Evolutionary conservation across 2,329 filamentous ascomycete genomes (phyloP), one percentile per base, ranked within the genome.

Genomic region (Colletotrichum tabaci): DNA sequence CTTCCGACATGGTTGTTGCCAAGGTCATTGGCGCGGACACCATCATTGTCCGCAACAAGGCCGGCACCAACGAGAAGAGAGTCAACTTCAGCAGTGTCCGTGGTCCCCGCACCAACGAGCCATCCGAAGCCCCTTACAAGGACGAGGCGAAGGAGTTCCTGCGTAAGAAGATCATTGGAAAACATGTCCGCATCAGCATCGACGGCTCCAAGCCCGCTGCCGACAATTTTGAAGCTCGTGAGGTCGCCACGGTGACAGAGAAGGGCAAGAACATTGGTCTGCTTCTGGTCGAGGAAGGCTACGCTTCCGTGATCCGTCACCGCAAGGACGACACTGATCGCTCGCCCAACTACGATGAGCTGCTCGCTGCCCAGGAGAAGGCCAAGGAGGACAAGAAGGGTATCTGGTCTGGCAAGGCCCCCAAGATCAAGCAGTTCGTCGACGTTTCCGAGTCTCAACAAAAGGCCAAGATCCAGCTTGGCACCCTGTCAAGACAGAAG

Each of bases 121-220:
- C 94, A 23, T 92, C 94, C 68, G 96, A 98, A 82, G 89, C 94
- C 50, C 94, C 95, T 0, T 99, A 96, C 86, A 89, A 91, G 75
- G 93, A 96, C 15, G 96, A 98, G 79, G 96, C 96, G 42, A 99
- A 99, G 86, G 96, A 99, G 80, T 98, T 96, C 80, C 82, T 98
- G 74, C 92, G 96, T 66, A 98, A 98, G 87, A 94, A 92, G 81
- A 83, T 98, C 42, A 99, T 99, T 78, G 96, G 95, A 73, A 99
- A 99, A 87, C 94, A 98, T 75, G 94, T 98, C 75, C 94, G 93
- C 81, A 90, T 98, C 67, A 92, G 89, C 65, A 91, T 98, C 71
- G 95, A 99, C 80, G 96, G 96, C 68, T 94, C 94, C 81, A 95
- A 96, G 83, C 92, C 96, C 53, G 95, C 94, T 2, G 92, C 88